phyloP scores from a whole-genome alignment of 2,329 filamentous ascomycete genomes.

The Tolypocladium endophyticum region DNA sequence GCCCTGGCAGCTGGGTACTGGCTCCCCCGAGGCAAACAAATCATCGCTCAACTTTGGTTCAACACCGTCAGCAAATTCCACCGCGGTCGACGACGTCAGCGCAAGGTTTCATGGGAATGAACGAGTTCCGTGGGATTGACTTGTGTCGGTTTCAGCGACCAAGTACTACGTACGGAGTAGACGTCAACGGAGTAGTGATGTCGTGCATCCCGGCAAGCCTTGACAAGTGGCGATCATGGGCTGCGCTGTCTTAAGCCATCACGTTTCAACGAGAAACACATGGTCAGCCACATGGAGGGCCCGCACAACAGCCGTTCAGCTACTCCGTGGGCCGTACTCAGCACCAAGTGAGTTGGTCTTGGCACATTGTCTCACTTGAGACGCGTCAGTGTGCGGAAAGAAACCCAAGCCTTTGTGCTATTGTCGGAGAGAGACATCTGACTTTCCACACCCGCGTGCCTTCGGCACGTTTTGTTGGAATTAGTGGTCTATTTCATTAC shows the following conservation, averaged over 20 bases:
- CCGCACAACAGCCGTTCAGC: slow-evolving; percentile 1
- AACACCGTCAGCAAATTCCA: background rate
- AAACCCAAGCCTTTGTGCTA: background rate
- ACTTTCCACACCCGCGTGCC: slow-evolving; percentile 2
- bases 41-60: background rate
- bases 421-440: slow-evolving; percentile 1
- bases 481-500: background rate
- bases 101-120: background rate
- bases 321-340: background rate
- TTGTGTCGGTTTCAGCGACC: background rate
- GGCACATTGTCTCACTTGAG: slow-evolving; percentile 8
- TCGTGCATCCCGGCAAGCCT: slow-evolving; percentile 11
- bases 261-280: slow-evolving; percentile 26
- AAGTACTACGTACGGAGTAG: too few species aligned
- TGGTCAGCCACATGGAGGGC: slow-evolving; percentile 20
- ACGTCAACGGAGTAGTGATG: slow-evolving; percentile 2
- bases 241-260: slow-evolving; percentile 15
- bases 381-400: slow-evolving; percentile 1
- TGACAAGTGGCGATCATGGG: slow-evolving; percentile 21
- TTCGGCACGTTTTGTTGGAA: background rate
- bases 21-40: background rate
- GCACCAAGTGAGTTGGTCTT: background rate
- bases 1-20: too few species aligned
- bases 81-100: background rate
- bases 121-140: background rate